Evolutionary conservation across 2,329 filamentous ascomycete genomes (phyloP).

Genomic region (Curvularia verruculosa): DNA sequence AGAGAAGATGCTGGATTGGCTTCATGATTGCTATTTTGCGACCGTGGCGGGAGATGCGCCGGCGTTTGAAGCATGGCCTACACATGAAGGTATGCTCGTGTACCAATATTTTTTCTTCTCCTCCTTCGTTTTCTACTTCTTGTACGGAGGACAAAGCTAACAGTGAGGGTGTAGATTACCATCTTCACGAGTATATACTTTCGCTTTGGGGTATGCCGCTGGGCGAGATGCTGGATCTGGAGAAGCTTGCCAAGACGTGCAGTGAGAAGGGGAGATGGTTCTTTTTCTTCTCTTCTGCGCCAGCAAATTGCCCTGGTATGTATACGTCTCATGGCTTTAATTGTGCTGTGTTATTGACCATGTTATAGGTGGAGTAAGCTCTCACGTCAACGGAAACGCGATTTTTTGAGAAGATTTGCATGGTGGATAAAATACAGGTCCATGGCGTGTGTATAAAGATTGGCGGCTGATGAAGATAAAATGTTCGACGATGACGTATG

Average conservation of each 20-base stretch:
- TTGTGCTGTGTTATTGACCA: constrained; percentile 5
- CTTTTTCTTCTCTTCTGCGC: constrained; percentile 67
- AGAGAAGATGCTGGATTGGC: constrained; percentile 65
- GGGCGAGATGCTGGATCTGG: constrained; percentile 54
- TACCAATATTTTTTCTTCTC: background rate
- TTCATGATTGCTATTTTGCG: constrained; percentile 72
- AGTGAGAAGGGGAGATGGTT: constrained; percentile 62
- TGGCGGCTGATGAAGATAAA: background rate
- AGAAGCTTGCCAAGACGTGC: constrained; percentile 60
- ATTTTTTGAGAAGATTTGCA: constrained; percentile 37
- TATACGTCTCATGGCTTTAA: background rate
- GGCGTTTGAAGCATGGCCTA: constrained; percentile 69
- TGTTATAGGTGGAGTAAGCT: constrained; percentile 49
- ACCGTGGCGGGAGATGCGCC: constrained; percentile 68
- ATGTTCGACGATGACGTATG: background rate
- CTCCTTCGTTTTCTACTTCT: background rate
- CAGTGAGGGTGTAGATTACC: constrained; percentile 25
- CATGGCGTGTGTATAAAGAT: background rate
- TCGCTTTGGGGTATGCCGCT: constrained; percentile 51
- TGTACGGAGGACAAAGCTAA: background rate
- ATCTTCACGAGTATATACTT: constrained; percentile 48
- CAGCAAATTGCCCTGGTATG: constrained; percentile 63
- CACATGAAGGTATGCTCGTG: constrained; percentile 48
- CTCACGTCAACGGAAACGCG: constrained; percentile 53
- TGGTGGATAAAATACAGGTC: background rate